Evolutionary conservation across 1,284 basidiomycete species (phyloP).

Genomic region (Coriolopsis trogii): DNA sequence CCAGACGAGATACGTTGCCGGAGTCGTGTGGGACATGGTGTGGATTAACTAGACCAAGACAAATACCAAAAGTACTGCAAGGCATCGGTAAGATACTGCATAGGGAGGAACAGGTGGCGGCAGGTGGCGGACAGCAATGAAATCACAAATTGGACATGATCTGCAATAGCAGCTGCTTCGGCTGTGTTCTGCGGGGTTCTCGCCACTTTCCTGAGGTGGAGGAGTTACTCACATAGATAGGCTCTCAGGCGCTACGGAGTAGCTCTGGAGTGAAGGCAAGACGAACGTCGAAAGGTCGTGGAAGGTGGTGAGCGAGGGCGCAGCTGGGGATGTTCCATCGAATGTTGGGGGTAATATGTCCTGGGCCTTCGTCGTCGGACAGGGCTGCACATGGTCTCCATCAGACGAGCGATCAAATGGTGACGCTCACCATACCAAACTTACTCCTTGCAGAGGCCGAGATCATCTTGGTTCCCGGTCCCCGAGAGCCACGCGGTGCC

Average conservation of each 20-base stretch:
- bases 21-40: constrained; percentile 66
- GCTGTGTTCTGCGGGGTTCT: too few relatives aligned
- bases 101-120: too few relatives aligned
- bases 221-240: constrained; percentile 5
- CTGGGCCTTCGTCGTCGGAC: neutral
- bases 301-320: constrained; percentile 3
- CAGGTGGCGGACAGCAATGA: too few relatives aligned
- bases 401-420: constrained; percentile 6
- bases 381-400: constrained; percentile 12
- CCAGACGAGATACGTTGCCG: constrained; percentile 65
- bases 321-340: constrained; percentile 1
- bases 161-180: too few relatives aligned
- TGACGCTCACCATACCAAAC: neutral
- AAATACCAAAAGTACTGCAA: neutral
- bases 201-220: too few relatives aligned
- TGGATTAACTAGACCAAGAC: neutral
- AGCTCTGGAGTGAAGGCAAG: constrained; percentile 4
- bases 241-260: constrained; percentile 5
- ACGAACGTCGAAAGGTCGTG: constrained; percentile 1
- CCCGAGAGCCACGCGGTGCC: neutral
- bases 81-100: too few relatives aligned
- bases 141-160: too few relatives aligned
- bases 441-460: too few relatives aligned
- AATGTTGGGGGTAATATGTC: neutral
- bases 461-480: neutral